Evolutionary conservation across 768 basidiomycete species (phyloP), one percentile per base, ranked within the genome.

Genomic region (Kwoniella sp.): DNA sequence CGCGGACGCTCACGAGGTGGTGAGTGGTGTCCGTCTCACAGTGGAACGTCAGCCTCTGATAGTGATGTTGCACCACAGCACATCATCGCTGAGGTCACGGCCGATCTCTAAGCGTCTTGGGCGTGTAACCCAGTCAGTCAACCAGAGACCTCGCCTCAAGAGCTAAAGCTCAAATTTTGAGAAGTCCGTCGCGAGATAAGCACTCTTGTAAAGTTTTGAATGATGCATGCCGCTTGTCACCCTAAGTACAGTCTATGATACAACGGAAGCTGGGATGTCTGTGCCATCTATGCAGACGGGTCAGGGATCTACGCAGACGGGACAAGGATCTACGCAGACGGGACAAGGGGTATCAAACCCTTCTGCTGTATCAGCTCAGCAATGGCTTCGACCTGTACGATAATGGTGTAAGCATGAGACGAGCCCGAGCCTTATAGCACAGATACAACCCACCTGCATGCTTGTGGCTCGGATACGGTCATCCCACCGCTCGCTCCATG

Each of bases 401-500:
- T 36, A 19, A 5, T 5, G 15, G 5, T 19, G n/a, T 10, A 36
- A 51, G 8, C 4, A 22, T 4, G 3, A 11, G 12, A 34, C 28
- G 37, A 43, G 25, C 9, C 27, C 12, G 34, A 12, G 15, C 26
- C 17, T 23, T 19, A 29, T 20, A 28, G 25, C 22, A 44, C 9
- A 20, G 31, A 28, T 12, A n/a, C 26, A 22, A 70, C 83, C 61
- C 73, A 92, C 91, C 69, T 88, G 88, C 26, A 88, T 84, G 36
- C 88, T 88, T 0, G 86, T 90, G 61, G 84, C 79, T 59, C 89
- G 82, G 68, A 96, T 96, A 69, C 92, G 86, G 68, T 82, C 83
- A 70, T 99, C 95, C 95, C 95, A 99, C 48, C 87, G 82, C 76
- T 93, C 92, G 0, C 91, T 96, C 75, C 87, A 87, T 5, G 87